Evolutionary conservation across 176 grass and related monocot genomes (phyloP), one percentile per base, ranked within the genome.

Genomic region (Avena atlantica): DNA sequence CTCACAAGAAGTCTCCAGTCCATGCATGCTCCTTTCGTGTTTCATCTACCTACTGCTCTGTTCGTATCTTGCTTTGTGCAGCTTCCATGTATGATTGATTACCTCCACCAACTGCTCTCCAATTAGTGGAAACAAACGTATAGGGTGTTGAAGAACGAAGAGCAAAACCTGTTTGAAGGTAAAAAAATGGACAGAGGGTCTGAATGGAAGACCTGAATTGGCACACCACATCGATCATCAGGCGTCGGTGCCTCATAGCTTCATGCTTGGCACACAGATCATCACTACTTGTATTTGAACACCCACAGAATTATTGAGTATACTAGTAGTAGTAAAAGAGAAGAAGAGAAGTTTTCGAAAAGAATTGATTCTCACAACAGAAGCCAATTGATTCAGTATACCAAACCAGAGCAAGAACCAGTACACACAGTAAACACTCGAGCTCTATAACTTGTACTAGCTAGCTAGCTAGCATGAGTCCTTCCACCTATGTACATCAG

Each of bases 51-150:
- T 20, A 12, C 72, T 51, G 66, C 31, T 9, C 75, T 6, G 59
- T 0, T 4, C 37, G 47, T 51, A 66, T 67, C 61, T 51, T 81
- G 42, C 23, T 67, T 25, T 67, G 61, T 49, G 19, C 24, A 80
- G 21, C 51, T 56, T 83, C 31, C 19, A 62, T 12, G 42, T 76
- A 84, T 73, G 81, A 27, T 83, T 73, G 81, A 27, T 83, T 61
- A 3, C 42, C 6, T 40, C 34, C 24, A 74, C 37, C 42, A 29
- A 62, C 59, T 31, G 71, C 19, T 13, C 4, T 71, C 64, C 51
- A 44, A 45, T n/a, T n/a, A n/a, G 17, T 79, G 34, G 2, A 20
- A 12, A 51, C 9, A 0, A 34, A 67, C n/a, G 8, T 50, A 23
- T 36, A 20, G 31, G 2, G 31, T 3, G 40, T 48, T 52, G 6